phyloP scores from a whole-genome alignment of 2,329 filamentous ascomycete genomes.

The Trichophyton equinum region DNA sequence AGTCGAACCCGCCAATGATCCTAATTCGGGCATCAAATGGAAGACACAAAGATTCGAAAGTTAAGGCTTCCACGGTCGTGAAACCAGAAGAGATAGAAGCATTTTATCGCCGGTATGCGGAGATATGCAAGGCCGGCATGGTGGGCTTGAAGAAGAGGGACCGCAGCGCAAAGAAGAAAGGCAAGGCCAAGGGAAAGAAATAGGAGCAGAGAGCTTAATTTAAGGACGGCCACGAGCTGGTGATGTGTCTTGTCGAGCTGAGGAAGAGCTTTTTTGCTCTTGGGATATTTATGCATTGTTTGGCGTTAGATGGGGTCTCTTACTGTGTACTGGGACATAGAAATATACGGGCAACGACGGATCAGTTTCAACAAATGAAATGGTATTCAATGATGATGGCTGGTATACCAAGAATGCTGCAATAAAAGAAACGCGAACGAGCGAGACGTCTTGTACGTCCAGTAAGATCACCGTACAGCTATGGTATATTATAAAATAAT shows the following conservation, averaged over 20 bases:
- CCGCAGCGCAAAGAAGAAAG: conserved; percentile 70
- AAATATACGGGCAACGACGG: background rate
- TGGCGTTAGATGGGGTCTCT: conserved; percentile 6
- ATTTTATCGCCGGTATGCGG: conserved; percentile 78
- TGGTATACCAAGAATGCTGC: background rate
- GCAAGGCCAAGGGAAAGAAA: conserved; percentile 64
- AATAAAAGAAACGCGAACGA: background rate
- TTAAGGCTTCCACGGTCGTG: conserved; percentile 76
- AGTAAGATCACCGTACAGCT: background rate
- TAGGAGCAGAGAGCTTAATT: background rate
- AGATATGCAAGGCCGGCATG: conserved; percentile 85
- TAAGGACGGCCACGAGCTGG: background rate
- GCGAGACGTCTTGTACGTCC: background rate
- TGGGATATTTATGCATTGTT: conserved; percentile 4
- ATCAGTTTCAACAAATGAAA: background rate
- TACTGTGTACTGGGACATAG: background rate
- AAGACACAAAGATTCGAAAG: conserved; percentile 50
- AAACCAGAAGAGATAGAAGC: conserved; percentile 59
- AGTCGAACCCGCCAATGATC: conserved; percentile 48
- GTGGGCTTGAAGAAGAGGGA: conserved; percentile 82
- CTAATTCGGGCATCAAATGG: conserved; percentile 78
- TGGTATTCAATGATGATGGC: background rate
- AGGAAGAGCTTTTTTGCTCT: background rate
- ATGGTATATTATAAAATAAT: too few relatives aligned
- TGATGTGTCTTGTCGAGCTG: background rate